Evolutionary conservation across 2,329 filamentous ascomycete species (phyloP).

Genomic region (Ophiostoma himal-ulmi): DNA sequence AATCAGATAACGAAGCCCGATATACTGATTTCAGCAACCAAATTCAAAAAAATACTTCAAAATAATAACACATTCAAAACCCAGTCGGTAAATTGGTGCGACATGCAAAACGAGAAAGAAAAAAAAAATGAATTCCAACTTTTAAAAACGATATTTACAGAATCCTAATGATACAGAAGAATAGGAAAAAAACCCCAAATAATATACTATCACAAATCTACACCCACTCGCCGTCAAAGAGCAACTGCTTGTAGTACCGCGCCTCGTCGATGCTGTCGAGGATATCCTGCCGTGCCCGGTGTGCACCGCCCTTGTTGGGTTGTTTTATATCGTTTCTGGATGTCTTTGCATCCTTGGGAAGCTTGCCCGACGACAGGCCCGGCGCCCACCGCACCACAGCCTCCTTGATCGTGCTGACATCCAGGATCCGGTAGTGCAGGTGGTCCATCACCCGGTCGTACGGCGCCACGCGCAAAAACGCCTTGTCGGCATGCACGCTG

Average conservation of each 20-base stretch:
- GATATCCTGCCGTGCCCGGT: constrained; percentile 84
- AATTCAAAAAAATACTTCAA: too few relatives aligned
- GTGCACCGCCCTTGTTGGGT: constrained; percentile 60
- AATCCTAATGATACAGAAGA: not conserved
- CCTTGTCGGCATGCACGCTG: constrained; percentile 82
- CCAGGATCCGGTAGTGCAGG: constrained; percentile 83
- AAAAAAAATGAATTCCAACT: too few relatives aligned
- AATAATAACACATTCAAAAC: too few relatives aligned
- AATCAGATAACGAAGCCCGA: too few relatives aligned
- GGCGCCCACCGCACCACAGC: constrained; percentile 75
- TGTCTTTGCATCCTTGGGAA: not conserved
- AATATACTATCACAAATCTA: not conserved
- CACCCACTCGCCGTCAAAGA: constrained; percentile 24
- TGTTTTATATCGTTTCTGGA: not conserved
- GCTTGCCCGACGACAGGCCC: constrained; percentile 4
- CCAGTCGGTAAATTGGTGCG: too few relatives aligned
- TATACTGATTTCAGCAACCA: too few relatives aligned
- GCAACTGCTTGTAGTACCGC: constrained; percentile 63
- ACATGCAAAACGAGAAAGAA: too few relatives aligned
- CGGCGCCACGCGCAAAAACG: constrained; percentile 69
- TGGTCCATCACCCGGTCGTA: constrained; percentile 69
- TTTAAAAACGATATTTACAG: not conserved
- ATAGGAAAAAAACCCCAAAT: not conserved
- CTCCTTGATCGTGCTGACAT: constrained; percentile 91
- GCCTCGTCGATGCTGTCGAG: constrained; percentile 93